Percentiles rank a stretch among this genome's conserved stretches.
Conservation (phyloP, 2,329 filamentous ascomycete species). For the Cryphonectria nitschkei region DNA sequence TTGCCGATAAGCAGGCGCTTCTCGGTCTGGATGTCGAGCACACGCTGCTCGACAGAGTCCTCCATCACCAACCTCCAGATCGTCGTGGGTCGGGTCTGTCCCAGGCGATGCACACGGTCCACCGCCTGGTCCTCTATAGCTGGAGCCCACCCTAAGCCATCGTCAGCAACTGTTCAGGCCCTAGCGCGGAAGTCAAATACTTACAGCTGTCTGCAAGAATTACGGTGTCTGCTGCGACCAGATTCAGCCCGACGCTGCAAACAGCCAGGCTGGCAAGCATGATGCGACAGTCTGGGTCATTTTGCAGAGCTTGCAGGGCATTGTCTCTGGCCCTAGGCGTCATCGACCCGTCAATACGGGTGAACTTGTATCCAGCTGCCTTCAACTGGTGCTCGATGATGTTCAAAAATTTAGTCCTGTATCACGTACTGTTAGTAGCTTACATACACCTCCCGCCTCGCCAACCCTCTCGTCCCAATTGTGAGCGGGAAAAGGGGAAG, state of each 20-base stretch:
- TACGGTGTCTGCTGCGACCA: conserved; percentile 84
- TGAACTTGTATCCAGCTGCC: conserved; percentile 63
- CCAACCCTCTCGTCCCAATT: neutral
- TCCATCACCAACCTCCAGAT: conserved; percentile 85
- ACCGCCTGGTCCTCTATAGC: conserved; percentile 92
- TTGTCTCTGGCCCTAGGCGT: conserved; percentile 69
- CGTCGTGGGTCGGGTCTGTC: conserved; percentile 77
- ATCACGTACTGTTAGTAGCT: neutral
- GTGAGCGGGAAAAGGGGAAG: neutral
- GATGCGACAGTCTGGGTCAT: conserved; percentile 69
- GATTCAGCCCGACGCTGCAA: conserved; percentile 83
- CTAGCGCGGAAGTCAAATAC: conserved; percentile 31
- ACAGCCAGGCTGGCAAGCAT: conserved; percentile 82
- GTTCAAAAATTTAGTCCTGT: conserved; percentile 66
- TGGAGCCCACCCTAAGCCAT: conserved; percentile 74
- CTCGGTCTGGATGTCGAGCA: conserved; percentile 75
- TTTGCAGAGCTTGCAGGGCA: conserved; percentile 69
- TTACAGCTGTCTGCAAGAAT: conserved; percentile 77
- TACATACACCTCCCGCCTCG: neutral
- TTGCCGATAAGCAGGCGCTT: conserved; percentile 79
- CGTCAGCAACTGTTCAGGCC: neutral
- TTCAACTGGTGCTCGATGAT: conserved; percentile 71
- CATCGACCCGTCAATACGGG: conserved; percentile 83
- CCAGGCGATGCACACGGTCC: conserved; percentile 83
- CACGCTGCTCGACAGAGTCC: conserved; percentile 77